These are phyloP conservation scores for Cadophora malorum DNA, from an alignment of 2,329 filamentous ascomycete species.

Conservation along the genomic window DNA sequence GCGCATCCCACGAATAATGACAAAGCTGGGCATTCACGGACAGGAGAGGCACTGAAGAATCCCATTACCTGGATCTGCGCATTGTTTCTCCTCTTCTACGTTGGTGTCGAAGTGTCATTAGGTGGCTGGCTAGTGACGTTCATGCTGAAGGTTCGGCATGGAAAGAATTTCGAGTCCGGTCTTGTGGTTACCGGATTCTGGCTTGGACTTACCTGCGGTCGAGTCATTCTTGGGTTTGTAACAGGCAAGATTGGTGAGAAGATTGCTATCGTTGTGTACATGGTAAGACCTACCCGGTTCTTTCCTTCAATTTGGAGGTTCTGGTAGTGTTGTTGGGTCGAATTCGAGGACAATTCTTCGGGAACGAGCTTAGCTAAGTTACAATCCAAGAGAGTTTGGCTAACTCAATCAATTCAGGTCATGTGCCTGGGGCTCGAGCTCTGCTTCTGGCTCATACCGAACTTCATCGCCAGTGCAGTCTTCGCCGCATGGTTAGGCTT, in stretches of 20 bases:
- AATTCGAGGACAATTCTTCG: conserved; percentile 77
- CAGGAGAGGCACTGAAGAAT: conserved; percentile 48
- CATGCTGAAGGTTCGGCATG: conserved; percentile 70
- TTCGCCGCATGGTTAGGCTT: conserved; percentile 77
- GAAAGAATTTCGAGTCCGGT: conserved; percentile 24
- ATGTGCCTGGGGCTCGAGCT: conserved; percentile 69
- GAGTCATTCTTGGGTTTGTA: conserved; percentile 77
- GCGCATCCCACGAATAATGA: conserved; percentile 54
- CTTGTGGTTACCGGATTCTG: conserved; percentile 72
- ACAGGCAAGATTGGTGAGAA: conserved; percentile 80
- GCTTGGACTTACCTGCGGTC: conserved; percentile 79
- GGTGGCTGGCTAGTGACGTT: conserved; percentile 87
- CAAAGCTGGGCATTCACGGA: conserved; percentile 33
- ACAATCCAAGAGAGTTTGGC: conserved; percentile 72
- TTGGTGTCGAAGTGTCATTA: conserved; percentile 77
- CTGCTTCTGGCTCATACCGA: conserved; percentile 82
- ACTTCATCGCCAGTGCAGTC: conserved; percentile 75
- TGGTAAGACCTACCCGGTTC: conserved; percentile 63
- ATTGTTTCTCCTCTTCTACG: conserved; percentile 78
- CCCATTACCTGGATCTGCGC: conserved; percentile 75
- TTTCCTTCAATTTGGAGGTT: conserved; percentile 77
- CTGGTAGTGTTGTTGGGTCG: conserved; percentile 71
- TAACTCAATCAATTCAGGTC: conserved; percentile 53
- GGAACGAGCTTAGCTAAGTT: conserved; percentile 78
- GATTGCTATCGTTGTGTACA: conserved; percentile 66